These are phyloP conservation scores for Botrytis elliptica DNA, from an alignment of 2,329 filamentous ascomycete species.

Conservation along the genomic window DNA sequence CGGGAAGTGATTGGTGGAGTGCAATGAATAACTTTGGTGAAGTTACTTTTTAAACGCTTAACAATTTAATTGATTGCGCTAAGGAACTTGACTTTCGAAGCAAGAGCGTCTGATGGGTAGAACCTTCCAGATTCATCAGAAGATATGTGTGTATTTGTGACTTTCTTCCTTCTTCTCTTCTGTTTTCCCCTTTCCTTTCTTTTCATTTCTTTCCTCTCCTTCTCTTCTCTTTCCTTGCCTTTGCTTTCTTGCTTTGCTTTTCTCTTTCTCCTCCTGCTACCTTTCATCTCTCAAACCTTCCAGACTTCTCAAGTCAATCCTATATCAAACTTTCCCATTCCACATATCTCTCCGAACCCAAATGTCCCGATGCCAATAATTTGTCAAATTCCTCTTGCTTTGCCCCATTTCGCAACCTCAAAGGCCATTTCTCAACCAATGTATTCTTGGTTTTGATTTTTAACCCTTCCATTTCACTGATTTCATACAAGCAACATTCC, in stretches of 20 bases:
- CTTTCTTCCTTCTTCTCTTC: not conserved
- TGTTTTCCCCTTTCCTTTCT: too few relatives aligned
- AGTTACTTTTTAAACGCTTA: not conserved
- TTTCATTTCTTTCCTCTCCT: not conserved
- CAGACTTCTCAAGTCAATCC: not conserved
- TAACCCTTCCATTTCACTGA: not conserved
- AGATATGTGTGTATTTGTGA: too few relatives aligned
- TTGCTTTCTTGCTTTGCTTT: not conserved
- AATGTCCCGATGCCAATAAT: not conserved
- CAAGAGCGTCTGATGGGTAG: not conserved
- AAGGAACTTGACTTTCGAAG: not conserved
- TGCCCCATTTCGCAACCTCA: conserved; percentile 16
- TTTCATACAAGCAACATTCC: not conserved
- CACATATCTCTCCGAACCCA: conserved; percentile 17
- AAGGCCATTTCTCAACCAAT: conserved; percentile 23
- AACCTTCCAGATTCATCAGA: not conserved
- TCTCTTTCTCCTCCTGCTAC: not conserved
- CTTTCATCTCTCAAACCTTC: not conserved
- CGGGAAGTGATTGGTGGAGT: not conserved
- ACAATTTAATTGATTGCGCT: not conserved
- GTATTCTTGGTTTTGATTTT: conserved; percentile 22
- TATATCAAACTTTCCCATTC: conserved; percentile 36
- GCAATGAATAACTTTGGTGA: not conserved
- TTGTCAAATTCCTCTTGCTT: conserved; percentile 17
- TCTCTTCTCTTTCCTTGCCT: too few relatives aligned